Evolutionary conservation across 1,284 basidiomycete genomes (phyloP), one percentile per base, ranked within the genome.

Genomic region (Malassezia vespertilionis): DNA sequence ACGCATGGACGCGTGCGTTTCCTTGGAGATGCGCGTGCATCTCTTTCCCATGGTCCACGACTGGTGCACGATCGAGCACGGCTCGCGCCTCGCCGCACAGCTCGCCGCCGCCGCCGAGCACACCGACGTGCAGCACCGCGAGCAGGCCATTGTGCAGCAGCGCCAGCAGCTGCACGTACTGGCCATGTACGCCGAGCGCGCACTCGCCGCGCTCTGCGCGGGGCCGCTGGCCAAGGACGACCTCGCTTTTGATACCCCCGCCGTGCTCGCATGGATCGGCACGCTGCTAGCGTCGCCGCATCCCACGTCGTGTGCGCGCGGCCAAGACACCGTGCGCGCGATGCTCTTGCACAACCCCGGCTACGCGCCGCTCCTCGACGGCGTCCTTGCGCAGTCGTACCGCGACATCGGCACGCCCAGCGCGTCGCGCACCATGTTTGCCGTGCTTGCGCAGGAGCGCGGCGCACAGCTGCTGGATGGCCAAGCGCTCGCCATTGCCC

Each of bases 31-130:
- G 72, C 81, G 87, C 58, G 75, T 88, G 7, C 78, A 81, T 7
- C 74, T 95, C 40, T 93, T 86, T 72, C 79, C 82, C 35, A 75
- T 88, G 33, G 90, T 88, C 61, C 84, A 88, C 69, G 88, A 91
- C 58, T 95, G 90, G 90, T 91, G 89, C 69, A 81, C 28, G 84
- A 58, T 77, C 85, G 6, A 78, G 80, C 37, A 80, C 86, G 59
- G 78, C 80, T 1, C 85, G 52, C 74, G 84, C 41, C 75, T 85
- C 37, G 78, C 81, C 21, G 71, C 78, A 41, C 87, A 87, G 77
- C 80, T 87, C 56, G 77, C 79, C 7, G 81, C 81, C 0, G 79
- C 79, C 0, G 78, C 73, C 24, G 69, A 69, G 20, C 73, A 74
- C 46, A 61, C 70, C 24, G 73, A 75, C 21, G 73, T 74, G 34